Conservation (phyloP, 139 green algal species). For the Nannochloris sp. region DNA sequence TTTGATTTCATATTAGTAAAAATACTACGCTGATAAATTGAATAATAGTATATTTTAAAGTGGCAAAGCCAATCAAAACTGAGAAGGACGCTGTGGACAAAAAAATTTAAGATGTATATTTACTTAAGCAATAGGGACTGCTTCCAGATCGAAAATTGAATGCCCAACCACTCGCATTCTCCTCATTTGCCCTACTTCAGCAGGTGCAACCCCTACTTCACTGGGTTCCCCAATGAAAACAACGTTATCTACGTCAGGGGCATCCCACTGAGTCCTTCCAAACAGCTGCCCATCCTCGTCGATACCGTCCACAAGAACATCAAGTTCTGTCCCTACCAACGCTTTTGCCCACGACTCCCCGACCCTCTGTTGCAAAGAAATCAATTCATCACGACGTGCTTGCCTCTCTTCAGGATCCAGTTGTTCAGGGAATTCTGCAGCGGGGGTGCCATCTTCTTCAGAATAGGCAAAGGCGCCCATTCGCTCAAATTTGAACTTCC, state of each 20-base stretch:
- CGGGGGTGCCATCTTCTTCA: constrained; percentile 85
- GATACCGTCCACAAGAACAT: constrained; percentile 65
- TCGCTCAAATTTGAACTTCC: constrained; percentile 68
- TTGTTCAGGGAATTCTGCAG: constrained; percentile 51
- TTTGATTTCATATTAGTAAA: not conserved
- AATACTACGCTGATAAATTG: not conserved
- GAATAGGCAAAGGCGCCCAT: constrained; percentile 78
- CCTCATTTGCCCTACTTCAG: constrained; percentile 62
- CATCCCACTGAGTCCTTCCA: constrained; percentile 55
- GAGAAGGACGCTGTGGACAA: too few species aligned
- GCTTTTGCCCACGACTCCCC: constrained; percentile 48
- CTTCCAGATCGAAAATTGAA: constrained; percentile 74
- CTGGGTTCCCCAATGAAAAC: constrained; percentile 59
- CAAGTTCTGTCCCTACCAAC: constrained; percentile 54
- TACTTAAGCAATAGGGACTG: constrained; percentile 45
- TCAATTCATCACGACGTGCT: constrained; percentile 66
- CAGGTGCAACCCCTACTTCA: constrained; percentile 3
- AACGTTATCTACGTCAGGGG: constrained; percentile 68
- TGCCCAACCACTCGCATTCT: constrained; percentile 47
- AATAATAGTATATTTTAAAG: not conserved
- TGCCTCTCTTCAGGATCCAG: constrained; percentile 36
- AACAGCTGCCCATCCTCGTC: constrained; percentile 69
- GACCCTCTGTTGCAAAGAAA: constrained; percentile 66
- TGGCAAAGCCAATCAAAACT: not conserved
- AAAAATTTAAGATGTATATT: too few species aligned